A percentile compares a stretch with the other conserved stretches of the same genome.
phyloP scores from a whole-genome alignment of 495 filamentous ascomycete genomes.

The Entonaema liquescens region DNA sequence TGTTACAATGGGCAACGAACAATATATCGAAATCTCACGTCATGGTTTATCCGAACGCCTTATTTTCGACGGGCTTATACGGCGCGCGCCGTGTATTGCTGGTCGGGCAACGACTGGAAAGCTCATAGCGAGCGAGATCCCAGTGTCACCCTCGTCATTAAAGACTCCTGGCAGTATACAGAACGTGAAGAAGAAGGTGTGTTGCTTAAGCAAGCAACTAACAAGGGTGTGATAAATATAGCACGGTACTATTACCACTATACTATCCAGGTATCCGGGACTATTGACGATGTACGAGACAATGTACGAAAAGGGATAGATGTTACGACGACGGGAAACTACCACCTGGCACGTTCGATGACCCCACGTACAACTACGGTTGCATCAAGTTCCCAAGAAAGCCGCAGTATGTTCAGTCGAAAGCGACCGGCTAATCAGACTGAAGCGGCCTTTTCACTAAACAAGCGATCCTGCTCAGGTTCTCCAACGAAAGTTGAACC shows the following conservation, averaged over 20 bases:
- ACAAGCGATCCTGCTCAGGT: conserved; percentile 49
- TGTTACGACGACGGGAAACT: conserved; percentile 20
- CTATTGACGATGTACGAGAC: conserved; percentile 48
- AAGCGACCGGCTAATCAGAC: conserved; percentile 51
- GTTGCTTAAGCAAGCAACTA: conserved; percentile 50
- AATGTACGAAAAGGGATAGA: conserved; percentile 22
- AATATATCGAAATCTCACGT: conserved; percentile 52
- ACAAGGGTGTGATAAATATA: conserved; percentile 50
- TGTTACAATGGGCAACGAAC: conserved; percentile 45
- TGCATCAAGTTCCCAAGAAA: background rate
- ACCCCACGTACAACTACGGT: background rate
- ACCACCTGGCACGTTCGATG: conserved; percentile 5
- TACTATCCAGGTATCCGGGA: conserved; percentile 49
- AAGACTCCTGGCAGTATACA: conserved; percentile 60
- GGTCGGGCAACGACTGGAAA: conserved; percentile 58
- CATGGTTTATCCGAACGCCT: conserved; percentile 52
- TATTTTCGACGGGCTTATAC: conserved; percentile 55
- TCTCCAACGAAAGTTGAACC: conserved; percentile 43
- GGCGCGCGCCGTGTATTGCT: conserved; percentile 46
- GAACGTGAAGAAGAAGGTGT: conserved; percentile 57
- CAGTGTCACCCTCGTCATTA: conserved; percentile 52
- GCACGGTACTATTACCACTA: conserved; percentile 57
- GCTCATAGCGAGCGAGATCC: conserved; percentile 52
- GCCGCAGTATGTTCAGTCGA: conserved; percentile 12
- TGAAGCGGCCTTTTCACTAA: conserved; percentile 43